Evolutionary conservation across 441 rosid species (phyloP).

Genomic region (Pelargonium citronellum): DNA sequence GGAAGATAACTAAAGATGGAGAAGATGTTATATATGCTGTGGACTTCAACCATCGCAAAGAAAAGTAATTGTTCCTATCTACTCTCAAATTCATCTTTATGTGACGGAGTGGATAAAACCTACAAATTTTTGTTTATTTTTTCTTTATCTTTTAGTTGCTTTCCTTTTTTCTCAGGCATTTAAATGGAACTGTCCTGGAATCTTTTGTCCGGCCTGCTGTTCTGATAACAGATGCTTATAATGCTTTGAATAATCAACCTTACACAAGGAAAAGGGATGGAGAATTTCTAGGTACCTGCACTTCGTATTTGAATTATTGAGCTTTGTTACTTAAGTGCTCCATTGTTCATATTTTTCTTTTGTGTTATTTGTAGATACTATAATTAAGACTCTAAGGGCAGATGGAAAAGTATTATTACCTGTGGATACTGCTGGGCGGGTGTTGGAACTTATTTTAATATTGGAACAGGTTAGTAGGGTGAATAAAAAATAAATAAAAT

Average conservation of each 20-base stretch:
- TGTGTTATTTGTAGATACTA: conserved; percentile 34
- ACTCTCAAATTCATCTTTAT: conserved; percentile 7
- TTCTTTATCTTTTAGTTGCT: no score
- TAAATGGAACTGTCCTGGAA: conserved; percentile 87
- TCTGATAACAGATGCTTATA: conserved; percentile 80
- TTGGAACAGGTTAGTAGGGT: conserved; percentile 66
- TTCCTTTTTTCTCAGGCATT: conserved; percentile 57
- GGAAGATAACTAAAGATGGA: conserved; percentile 97
- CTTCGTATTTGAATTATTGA: conserved; percentile 6
- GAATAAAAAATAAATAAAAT: neutral
- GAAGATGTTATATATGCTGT: conserved; percentile 96
- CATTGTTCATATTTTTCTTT: neutral
- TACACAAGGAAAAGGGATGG: conserved; percentile 76
- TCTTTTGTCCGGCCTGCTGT: conserved; percentile 93
- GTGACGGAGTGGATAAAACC: neutral
- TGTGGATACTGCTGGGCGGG: conserved; percentile 85
- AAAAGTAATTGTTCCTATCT: conserved; percentile 46
- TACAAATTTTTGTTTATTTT: conserved; percentile 12
- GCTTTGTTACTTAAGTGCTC: conserved; percentile 7
- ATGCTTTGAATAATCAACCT: conserved; percentile 77
- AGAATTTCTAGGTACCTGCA: conserved; percentile 59
- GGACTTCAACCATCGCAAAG: conserved; percentile 92
- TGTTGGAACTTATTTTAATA: conserved; percentile 77
- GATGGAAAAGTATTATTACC: conserved; percentile 93
- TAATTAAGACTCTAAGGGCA: conserved; percentile 62